A percentile compares a stretch with the other conserved stretches of the same genome.
These are phyloP conservation scores for Gossypium armourianum DNA, from an alignment of 441 rosid species.

Conservation along the genomic window DNA sequence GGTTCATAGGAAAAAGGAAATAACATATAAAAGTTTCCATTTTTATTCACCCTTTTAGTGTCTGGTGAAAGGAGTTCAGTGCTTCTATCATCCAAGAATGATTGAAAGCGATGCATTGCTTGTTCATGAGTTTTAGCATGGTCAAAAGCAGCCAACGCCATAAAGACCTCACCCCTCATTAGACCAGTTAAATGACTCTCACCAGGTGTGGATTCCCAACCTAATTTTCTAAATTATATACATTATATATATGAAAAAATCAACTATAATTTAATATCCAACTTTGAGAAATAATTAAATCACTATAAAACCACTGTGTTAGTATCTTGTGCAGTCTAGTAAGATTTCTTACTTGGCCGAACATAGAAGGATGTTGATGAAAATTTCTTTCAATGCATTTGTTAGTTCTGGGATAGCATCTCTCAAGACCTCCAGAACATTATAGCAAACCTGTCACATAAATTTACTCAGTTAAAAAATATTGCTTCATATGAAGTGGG, in stretches of 20 bases:
- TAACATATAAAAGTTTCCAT: background rate
- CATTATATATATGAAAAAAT: background rate
- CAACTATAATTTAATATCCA: background rate
- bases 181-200: background rate
- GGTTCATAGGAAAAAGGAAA: background rate
- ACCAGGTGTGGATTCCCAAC: background rate
- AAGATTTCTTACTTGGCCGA: background rate
- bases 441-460: background rate
- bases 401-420: background rate
- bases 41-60: background rate
- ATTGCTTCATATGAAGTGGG: background rate
- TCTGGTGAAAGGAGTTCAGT: background rate
- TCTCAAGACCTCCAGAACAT: background rate
- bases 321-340: background rate
- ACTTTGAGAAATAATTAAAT: background rate
- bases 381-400: background rate
- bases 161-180: background rate
- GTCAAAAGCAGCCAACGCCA: background rate
- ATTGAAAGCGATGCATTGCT: background rate
- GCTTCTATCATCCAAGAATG: background rate
- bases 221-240: background rate
- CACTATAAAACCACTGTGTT: background rate
- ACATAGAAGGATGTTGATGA: background rate
- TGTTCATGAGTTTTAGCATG: background rate
- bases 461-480: background rate